Percentiles rank a stretch among this genome's conserved stretches.
Conservation (phyloP, 306 rosid genomes). For the Rosa persica region DNA sequence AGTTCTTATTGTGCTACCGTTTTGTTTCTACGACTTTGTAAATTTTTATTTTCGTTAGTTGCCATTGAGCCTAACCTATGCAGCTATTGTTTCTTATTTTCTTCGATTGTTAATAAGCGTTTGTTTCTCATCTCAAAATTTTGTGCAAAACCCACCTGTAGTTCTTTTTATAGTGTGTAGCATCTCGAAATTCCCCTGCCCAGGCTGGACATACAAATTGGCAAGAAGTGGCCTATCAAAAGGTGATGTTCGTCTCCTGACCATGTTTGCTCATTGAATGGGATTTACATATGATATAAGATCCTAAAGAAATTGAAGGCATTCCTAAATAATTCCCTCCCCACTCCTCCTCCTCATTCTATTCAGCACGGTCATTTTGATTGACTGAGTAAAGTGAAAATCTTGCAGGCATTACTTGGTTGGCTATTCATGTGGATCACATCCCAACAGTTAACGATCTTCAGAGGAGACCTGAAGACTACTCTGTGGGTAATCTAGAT, state of each 20-base stretch:
- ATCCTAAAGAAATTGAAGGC: neutral
- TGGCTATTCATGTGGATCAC: slow-evolving; percentile 64
- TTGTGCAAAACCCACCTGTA: neutral
- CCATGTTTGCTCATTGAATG: neutral
- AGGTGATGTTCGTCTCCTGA: slow-evolving; percentile 43
- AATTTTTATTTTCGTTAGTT: neutral
- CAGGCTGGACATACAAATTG: slow-evolving; percentile 59
- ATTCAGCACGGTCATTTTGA: neutral
- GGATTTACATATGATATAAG: neutral
- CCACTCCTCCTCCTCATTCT: too few relatives aligned
- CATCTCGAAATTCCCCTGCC: slow-evolving; percentile 62
- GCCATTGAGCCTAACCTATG: neutral
- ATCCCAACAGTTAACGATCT: slow-evolving; percentile 64
- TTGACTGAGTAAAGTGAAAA: slow-evolving; percentile 1
- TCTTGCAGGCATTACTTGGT: slow-evolving; percentile 75
- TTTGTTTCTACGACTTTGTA: neutral
- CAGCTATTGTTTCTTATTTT: neutral
- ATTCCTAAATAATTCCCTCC: too few relatives aligned
- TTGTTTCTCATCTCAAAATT: neutral
- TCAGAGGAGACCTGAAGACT: slow-evolving; percentile 49
- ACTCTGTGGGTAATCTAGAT: slow-evolving; percentile 55
- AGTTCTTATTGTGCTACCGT: neutral
- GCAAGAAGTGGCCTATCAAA: slow-evolving; percentile 44
- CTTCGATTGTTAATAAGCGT: neutral
- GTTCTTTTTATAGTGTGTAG: slow-evolving; percentile 31